Evolutionary conservation across 2,329 filamentous ascomycete genomes (phyloP), one percentile per base, ranked within the genome.

Genomic region (Botrytis galanthina): DNA sequence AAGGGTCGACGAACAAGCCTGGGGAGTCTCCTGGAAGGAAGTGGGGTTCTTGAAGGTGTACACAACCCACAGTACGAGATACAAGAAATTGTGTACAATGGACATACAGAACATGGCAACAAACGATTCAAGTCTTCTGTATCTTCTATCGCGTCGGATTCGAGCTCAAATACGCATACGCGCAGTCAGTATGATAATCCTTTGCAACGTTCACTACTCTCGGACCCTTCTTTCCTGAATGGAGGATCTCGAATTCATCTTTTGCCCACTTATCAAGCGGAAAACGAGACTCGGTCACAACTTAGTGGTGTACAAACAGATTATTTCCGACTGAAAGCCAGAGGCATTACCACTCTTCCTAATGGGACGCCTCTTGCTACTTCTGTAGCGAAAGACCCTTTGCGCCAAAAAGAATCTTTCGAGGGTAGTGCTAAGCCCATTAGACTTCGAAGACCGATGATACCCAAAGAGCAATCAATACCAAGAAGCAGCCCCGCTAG

Each of bases 321-420:
- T 72, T 82, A 82, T 71, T 82, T 81, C 70, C 78, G 81, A 32
- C 74, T 82, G 22, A 81, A 82, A 75, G 81, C 81, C 18, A 77
- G 81, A 61, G 81, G 81, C 4, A 81, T 82, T 14, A 74, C 73
- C 4, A 81, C 79, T 42, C 74, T 81, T 29, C 77, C 77, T 20
- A 73, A 80, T 70, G 80, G 80, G 20, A 77, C 76, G 16, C 77
- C 80, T 57, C 73, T 81, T 57, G 80, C 80, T 32, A 78, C 54
- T 42, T 79, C 80, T 26, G 80, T 76, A 8, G 78, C 78, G 20
- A 78, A 75, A 9, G 59, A 75, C 32, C 73, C 78, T 39, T 57
- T 80, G 10, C 77, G 74, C 29, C 69, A 73, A 6, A 80, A 80
- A 73, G 70, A 75, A 7, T 79, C 78, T 16, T 77, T 79, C 57